phyloP scores from a whole-genome alignment of 2,329 filamentous ascomycete species.

The Aureobasidium sp. region DNA sequence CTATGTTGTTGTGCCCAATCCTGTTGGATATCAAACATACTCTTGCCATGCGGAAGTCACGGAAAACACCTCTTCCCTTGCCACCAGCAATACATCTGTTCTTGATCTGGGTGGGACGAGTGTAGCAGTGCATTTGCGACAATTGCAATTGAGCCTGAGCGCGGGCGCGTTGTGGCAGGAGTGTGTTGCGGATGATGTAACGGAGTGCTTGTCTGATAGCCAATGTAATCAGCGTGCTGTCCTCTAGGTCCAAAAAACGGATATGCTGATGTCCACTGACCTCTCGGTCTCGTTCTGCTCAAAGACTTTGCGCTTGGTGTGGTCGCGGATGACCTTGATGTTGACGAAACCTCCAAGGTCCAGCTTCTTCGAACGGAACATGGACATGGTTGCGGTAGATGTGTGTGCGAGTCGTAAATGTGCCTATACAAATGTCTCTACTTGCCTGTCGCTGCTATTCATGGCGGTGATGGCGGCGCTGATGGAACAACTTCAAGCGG shows the following conservation, averaged over 20 bases:
- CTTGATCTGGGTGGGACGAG: slow-evolving; percentile 82
- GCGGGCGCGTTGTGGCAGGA: slow-evolving; percentile 69
- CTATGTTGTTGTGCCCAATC: slow-evolving; percentile 15
- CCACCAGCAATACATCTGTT: slow-evolving; percentile 90
- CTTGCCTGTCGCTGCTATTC: background rate
- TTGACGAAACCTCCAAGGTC: slow-evolving; percentile 86
- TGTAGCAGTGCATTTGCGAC: slow-evolving; percentile 93
- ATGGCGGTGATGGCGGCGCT: background rate
- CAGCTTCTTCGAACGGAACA: slow-evolving; percentile 84
- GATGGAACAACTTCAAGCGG: background rate
- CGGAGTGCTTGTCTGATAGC: slow-evolving; percentile 62
- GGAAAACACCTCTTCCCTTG: slow-evolving; percentile 81
- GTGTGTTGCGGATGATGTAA: slow-evolving; percentile 90
- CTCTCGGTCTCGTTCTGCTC: slow-evolving; percentile 79
- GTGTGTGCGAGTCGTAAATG: background rate
- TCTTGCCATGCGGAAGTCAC: slow-evolving; percentile 84
- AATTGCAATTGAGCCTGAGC: slow-evolving; percentile 90
- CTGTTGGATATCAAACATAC: slow-evolving; percentile 47
- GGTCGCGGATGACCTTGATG: slow-evolving; percentile 78
- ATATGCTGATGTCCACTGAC: slow-evolving; percentile 35
- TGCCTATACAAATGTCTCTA: background rate
- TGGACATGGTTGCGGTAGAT: slow-evolving; percentile 30
- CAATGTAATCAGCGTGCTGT: background rate
- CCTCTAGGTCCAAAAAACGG: no score
- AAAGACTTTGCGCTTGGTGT: slow-evolving; percentile 93